Conservation (phyloP, 805 yeast species). For the Priceomyces melissophilus region DNA sequence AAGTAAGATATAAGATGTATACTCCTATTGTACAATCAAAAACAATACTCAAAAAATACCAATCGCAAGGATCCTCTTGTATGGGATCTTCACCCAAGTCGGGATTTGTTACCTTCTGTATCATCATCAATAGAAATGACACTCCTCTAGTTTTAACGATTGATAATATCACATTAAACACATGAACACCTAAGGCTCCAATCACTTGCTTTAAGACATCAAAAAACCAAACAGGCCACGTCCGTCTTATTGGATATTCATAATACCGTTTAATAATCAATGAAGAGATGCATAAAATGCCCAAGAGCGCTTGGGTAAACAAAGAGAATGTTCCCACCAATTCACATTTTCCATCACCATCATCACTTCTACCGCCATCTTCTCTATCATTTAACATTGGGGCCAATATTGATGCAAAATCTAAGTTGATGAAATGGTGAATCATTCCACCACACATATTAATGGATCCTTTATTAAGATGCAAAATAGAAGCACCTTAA, state of each 20-base stretch:
- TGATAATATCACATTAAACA: conserved; percentile 70
- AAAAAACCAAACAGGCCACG: conserved; percentile 83
- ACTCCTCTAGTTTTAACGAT: conserved; percentile 44
- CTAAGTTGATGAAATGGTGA: too few species aligned
- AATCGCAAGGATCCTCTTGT: conserved; percentile 72
- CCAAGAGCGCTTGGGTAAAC: conserved; percentile 71
- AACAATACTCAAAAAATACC: conserved; percentile 86
- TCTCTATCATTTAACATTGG: too few species aligned
- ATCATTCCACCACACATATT: too few species aligned
- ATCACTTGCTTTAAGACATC: conserved; percentile 88
- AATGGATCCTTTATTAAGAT: too few species aligned
- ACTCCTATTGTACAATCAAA: conserved; percentile 95
- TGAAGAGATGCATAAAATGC: conserved; percentile 70
- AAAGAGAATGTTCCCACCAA: conserved; percentile 82
- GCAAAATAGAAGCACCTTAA: too few species aligned
- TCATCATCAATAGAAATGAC: conserved; percentile 6
- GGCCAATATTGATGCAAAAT: too few species aligned
- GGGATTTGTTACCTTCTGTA: background rate
- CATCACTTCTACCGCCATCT: background rate
- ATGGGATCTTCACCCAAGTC: conserved; percentile 29
- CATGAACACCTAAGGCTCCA: conserved; percentile 83
- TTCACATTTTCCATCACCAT: conserved; percentile 36
- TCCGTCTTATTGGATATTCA: conserved; percentile 78
- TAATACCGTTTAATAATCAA: conserved; percentile 70
- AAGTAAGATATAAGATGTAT: conserved; percentile 62